A percentile compares a stretch with the other conserved stretches of the same genome.
These are phyloP conservation scores for Fusarium kyushuense DNA, from an alignment of 2,329 filamentous ascomycete genomes.

Conservation along the genomic window DNA sequence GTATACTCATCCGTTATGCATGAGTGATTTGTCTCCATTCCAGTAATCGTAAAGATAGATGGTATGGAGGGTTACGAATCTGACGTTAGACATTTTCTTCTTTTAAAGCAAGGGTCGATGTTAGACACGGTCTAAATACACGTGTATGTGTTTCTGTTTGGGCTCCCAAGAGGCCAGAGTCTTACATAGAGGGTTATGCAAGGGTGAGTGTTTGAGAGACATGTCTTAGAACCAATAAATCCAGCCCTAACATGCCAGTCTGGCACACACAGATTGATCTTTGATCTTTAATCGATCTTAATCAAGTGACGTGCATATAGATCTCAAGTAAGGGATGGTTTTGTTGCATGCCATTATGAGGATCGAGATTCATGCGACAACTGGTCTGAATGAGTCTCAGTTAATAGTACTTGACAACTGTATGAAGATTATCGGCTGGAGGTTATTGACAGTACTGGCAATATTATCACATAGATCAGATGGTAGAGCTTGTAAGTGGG, in stretches of 20 bases:
- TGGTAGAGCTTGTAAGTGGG: no score
- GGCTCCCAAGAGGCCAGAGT: not conserved
- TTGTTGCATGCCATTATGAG: conserved; percentile 17
- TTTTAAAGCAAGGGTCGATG: conserved; percentile 16
- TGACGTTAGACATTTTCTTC: not conserved
- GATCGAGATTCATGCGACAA: conserved; percentile 28
- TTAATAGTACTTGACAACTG: not conserved
- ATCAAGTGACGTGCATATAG: not conserved
- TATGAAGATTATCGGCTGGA: not conserved
- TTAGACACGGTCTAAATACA: conserved; percentile 24
- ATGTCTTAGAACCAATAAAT: conserved; percentile 2
- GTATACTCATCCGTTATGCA: conserved; percentile 9
- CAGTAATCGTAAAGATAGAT: conserved; percentile 4
- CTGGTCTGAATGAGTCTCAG: not conserved
- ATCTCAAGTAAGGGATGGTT: conserved; percentile 18
- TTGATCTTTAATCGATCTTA: conserved; percentile 6
- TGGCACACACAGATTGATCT: not conserved
- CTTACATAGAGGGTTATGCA: conserved; percentile 13
- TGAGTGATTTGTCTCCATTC: conserved; percentile 25
- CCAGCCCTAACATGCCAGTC: conserved; percentile 13
- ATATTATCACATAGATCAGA: no score
- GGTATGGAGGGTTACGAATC: conserved; percentile 32
- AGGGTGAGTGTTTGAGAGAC: conserved; percentile 13
- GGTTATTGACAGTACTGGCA: not conserved
- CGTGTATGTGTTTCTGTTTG: conserved; percentile 7